Percentiles rank a stretch among this genome's conserved stretches.
Conservation (phyloP, 2,329 filamentous ascomycete species). For the Neonectria magnoliae region DNA sequence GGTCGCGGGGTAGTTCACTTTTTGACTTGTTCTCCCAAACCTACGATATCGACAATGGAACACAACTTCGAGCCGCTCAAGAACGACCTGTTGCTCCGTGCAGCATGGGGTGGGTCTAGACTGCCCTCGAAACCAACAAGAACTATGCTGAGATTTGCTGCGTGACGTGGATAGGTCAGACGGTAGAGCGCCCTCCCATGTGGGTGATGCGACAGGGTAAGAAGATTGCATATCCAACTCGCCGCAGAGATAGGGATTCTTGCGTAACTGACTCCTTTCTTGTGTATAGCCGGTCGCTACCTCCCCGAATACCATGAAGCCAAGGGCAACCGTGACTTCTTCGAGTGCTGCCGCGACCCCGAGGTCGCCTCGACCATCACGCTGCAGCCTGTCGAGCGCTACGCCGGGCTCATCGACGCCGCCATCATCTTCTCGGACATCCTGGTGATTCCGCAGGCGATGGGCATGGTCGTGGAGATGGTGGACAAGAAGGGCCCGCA, state of each 20-base stretch:
- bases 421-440: constrained; percentile 99
- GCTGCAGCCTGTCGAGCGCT: constrained; percentile 93
- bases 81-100: constrained; percentile 91
- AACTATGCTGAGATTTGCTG: constrained; percentile 35
- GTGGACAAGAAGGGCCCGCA: constrained; percentile 96
- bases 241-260: neutral
- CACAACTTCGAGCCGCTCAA: constrained; percentile 83
- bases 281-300: constrained; percentile 82
- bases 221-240: constrained; percentile 24
- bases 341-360: constrained; percentile 93
- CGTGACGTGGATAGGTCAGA: constrained; percentile 70
- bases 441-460: constrained; percentile 94
- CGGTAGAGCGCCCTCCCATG: constrained; percentile 91
- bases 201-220: constrained; percentile 99
- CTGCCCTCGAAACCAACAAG: constrained; percentile 11
- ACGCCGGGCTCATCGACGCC: constrained; percentile 88
- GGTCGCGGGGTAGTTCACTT: constrained; percentile 13
- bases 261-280: constrained; percentile 17
- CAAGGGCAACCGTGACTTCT: constrained; percentile 92
- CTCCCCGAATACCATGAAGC: constrained; percentile 97
- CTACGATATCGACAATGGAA: constrained; percentile 62
- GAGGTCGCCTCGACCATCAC: constrained; percentile 94
- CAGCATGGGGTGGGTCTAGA: constrained; percentile 78
- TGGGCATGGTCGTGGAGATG: constrained; percentile 99
- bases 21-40: constrained; percentile 14